Base-by-base conservation (phyloP, 2,329 filamentous ascomycete genomes). In the Fonsecaea nubica region DNA sequence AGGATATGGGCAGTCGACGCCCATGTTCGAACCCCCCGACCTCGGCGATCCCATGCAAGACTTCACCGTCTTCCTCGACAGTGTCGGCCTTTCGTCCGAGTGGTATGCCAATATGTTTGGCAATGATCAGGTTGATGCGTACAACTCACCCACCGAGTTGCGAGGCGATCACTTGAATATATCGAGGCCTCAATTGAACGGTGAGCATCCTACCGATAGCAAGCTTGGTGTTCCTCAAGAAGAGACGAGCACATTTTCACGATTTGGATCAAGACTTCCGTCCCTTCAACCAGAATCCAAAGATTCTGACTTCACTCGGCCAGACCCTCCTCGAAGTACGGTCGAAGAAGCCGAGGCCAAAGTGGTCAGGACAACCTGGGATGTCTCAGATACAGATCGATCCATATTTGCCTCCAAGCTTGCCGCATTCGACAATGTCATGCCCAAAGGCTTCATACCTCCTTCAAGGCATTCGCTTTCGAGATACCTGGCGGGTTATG, bases 401-500 rank as follows among this genome's bases (percentile, higher is more conserved):
- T 80, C 82, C 68, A 66, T 78, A 5, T 82, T 83, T 60, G 73
- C 81, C 30, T 74, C 77, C 4, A 81, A 81, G 63, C 74, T 83
- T 8, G 80, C 81, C 38, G 79, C 80, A 38, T 83, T 82, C 65
- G 76, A 80, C 55, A 77, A 77, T 67, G 75, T 82, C 58, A 78
- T 84, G 52, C 81, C 82, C 9, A 79, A 79, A 61, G 77, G 76
- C 1, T 85, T 84, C 67, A 75, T 79, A 32, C 77, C 82, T n/a
- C 83, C 83, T 3, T 82, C 83, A 18, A 77, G 80, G 36, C 80
- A 84, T 73, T 78, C 79, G 0, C 71, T 85, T 36, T 82, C 80
- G 48, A 77, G 82, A 10, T 84, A 83, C 66, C 77, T 84, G 65
- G 82, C 82, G n/a, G 81, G 80, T 10, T 85, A 84, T 72, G 80